phyloP scores from a whole-genome alignment of 108 stramenopile genomes.

The Nitzschia palea region DNA sequence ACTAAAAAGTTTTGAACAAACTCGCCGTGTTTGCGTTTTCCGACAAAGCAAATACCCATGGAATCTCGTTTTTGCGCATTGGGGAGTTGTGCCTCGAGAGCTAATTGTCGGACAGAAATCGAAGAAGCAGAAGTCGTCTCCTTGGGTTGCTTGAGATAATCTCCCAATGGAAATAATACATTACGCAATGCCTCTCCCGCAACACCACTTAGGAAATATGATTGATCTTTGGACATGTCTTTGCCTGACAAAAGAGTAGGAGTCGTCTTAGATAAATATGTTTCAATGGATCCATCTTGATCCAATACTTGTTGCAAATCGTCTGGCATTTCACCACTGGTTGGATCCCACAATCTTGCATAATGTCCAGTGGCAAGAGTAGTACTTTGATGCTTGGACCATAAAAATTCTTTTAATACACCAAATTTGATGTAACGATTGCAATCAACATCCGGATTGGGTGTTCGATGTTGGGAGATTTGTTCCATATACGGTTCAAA shows the following conservation, averaged over 20 bases:
- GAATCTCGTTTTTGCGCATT: slow-evolving; percentile 87
- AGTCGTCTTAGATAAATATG: slow-evolving; percentile 13
- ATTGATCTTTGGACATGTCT: slow-evolving; percentile 91
- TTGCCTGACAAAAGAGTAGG: slow-evolving; percentile 75
- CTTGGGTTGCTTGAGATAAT: slow-evolving; percentile 55
- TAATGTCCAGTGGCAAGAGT: slow-evolving; percentile 93
- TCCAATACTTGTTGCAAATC: slow-evolving; percentile 20
- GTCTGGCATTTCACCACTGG: slow-evolving; percentile 4
- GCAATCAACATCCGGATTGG: slow-evolving; percentile 94
- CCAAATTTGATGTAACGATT: slow-evolving; percentile 95
- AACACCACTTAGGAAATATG: slow-evolving; percentile 91
- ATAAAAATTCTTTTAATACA: slow-evolving; percentile 70
- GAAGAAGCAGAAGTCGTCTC: not conserved
- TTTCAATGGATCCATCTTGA: slow-evolving; percentile 11
- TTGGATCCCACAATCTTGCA: slow-evolving; percentile 74
- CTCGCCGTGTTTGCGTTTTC: slow-evolving; percentile 77
- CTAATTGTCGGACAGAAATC: slow-evolving; percentile 79
- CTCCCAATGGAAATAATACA: slow-evolving; percentile 89
- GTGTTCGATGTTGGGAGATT: slow-evolving; percentile 53
- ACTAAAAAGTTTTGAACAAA: slow-evolving; percentile 86
- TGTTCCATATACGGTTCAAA: slow-evolving; percentile 87
- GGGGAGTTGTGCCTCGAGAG: slow-evolving; percentile 64
- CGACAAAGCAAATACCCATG: slow-evolving; percentile 97
- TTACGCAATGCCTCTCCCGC: slow-evolving; percentile 55
- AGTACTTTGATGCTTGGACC: slow-evolving; percentile 45